A percentile compares a stretch with the other conserved stretches of the same genome.
Evolutionary conservation across 495 filamentous ascomycete genomes (phyloP).

Genomic region (Venustampulla echinocandica): DNA sequence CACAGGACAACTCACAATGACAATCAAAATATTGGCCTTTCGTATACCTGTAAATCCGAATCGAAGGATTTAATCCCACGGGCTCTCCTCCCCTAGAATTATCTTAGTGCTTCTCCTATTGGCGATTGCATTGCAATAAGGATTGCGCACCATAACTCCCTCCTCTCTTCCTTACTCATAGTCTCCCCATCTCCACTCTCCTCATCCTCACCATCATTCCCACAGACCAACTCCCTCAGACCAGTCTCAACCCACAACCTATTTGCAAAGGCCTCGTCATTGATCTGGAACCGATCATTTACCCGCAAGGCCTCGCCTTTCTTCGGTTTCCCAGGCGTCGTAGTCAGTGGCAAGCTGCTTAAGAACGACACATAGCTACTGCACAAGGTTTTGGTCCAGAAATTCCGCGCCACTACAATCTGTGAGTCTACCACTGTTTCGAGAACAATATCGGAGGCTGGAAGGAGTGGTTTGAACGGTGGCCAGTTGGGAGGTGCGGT

Average conservation of each 20-base stretch:
- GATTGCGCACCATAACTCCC: constrained; percentile 28
- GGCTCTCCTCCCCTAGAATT: constrained; percentile 67
- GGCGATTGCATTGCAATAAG: no score
- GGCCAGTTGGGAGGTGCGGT: constrained; percentile 61
- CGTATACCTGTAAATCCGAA: constrained; percentile 83
- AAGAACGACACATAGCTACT: constrained; percentile 75
- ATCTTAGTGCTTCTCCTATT: neutral
- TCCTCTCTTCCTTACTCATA: constrained; percentile 24
- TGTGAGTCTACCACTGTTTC: constrained; percentile 46
- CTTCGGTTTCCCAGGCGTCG: constrained; percentile 78
- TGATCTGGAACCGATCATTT: constrained; percentile 84
- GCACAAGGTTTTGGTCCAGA: constrained; percentile 74
- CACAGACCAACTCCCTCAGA: constrained; percentile 41
- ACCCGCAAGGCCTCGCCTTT: constrained; percentile 77
- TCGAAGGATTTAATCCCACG: constrained; percentile 82
- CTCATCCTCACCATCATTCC: constrained; percentile 24
- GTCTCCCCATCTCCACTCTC: constrained; percentile 21
- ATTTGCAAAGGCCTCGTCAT: constrained; percentile 67
- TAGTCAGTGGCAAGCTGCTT: constrained; percentile 61
- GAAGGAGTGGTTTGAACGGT: constrained; percentile 61
- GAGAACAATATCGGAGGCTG: constrained; percentile 53
- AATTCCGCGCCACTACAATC: constrained; percentile 66
- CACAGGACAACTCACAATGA: constrained; percentile 58
- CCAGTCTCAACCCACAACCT: constrained; percentile 60
- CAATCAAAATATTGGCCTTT: constrained; percentile 83